These are phyloP conservation scores for Prillingera fragicola DNA, from an alignment of 1,284 basidiomycete species.

Conservation along the genomic window DNA sequence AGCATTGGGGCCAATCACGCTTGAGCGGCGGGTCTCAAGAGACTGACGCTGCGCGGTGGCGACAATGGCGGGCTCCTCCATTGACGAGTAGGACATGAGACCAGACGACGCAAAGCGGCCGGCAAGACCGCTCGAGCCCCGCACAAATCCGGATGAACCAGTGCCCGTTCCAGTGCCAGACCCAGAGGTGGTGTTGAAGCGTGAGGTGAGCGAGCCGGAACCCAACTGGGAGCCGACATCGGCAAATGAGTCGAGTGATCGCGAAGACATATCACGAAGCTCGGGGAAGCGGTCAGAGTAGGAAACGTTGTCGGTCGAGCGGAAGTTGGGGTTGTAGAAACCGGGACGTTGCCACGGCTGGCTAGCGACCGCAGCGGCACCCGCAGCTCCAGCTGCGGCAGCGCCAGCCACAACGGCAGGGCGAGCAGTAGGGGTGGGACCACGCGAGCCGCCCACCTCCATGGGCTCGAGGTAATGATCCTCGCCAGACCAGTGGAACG, in stretches of 20 bases:
- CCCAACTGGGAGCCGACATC: slow-evolving; percentile 12
- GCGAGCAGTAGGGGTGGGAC: background rate
- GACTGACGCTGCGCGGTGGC: slow-evolving; percentile 37
- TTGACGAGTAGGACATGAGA: background rate
- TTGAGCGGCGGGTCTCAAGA: slow-evolving; percentile 35
- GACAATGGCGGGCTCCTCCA: slow-evolving; percentile 36
- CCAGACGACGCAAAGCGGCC: no score
- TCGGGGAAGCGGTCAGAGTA: slow-evolving; percentile 15
- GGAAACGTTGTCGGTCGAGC: slow-evolving; percentile 31
- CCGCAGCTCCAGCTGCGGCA: background rate
- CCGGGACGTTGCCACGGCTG: slow-evolving; percentile 33
- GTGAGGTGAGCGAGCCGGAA: background rate
- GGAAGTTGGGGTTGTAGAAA: slow-evolving; percentile 34
- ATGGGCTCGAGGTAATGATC: slow-evolving; percentile 21
- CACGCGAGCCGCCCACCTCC: background rate
- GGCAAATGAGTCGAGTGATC: slow-evolving; percentile 14
- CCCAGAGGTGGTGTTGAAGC: background rate
- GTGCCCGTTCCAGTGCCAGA: no score
- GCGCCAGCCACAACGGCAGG: background rate
- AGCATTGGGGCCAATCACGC: no score
- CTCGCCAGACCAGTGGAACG: slow-evolving; percentile 47
- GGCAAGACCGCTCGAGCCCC: no score
- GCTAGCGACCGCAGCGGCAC: background rate
- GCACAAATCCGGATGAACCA: no score
- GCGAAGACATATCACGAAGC: slow-evolving; percentile 5